Percentiles rank a stretch among this genome's conserved stretches.
Conservation (phyloP, 1,284 basidiomycete genomes). For the Hypsizygus ulmarius region DNA sequence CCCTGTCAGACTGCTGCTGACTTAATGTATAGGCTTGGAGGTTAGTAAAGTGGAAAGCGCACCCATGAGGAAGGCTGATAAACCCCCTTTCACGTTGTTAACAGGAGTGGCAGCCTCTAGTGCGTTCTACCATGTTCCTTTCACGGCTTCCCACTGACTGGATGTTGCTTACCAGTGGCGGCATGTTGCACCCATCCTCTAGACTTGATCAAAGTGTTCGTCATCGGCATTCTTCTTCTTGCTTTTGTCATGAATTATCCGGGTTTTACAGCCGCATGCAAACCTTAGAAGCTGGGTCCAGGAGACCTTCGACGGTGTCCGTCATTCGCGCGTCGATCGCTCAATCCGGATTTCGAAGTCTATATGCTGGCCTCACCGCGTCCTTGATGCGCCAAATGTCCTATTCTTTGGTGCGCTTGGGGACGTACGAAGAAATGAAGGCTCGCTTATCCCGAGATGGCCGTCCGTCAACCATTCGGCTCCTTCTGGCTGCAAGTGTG, state of each 20-base stretch:
- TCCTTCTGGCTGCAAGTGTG: conserved; percentile 64
- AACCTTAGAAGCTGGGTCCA: conserved; percentile 51
- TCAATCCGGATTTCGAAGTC: conserved; percentile 64
- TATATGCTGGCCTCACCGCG: conserved; percentile 83
- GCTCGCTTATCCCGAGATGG: conserved; percentile 47
- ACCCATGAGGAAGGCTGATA: background rate
- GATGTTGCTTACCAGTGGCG: conserved; percentile 58
- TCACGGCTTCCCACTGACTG: conserved; percentile 9
- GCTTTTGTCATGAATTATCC: conserved; percentile 5
- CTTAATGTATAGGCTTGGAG: conserved; percentile 59
- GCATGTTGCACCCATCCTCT: conserved; percentile 84
- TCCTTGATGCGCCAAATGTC: conserved; percentile 90
- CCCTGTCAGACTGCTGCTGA: conserved; percentile 8
- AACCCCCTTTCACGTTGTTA: conserved; percentile 5
- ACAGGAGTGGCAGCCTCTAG: conserved; percentile 75
- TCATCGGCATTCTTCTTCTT: conserved; percentile 9
- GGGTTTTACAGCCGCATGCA: conserved; percentile 67
- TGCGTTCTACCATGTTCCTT: conserved; percentile 36
- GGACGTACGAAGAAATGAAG: conserved; percentile 81
- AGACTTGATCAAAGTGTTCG: conserved; percentile 85
- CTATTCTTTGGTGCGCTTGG: conserved; percentile 85
- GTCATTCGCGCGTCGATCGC: conserved; percentile 57
- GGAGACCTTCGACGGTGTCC: conserved; percentile 53
- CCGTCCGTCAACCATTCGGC: conserved; percentile 47
- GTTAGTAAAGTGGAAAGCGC: conserved; percentile 36